Evolutionary conservation across 2,329 filamentous ascomycete genomes (phyloP), one percentile per base, ranked within the genome.

Genomic region (Xylariaceae sp.): DNA sequence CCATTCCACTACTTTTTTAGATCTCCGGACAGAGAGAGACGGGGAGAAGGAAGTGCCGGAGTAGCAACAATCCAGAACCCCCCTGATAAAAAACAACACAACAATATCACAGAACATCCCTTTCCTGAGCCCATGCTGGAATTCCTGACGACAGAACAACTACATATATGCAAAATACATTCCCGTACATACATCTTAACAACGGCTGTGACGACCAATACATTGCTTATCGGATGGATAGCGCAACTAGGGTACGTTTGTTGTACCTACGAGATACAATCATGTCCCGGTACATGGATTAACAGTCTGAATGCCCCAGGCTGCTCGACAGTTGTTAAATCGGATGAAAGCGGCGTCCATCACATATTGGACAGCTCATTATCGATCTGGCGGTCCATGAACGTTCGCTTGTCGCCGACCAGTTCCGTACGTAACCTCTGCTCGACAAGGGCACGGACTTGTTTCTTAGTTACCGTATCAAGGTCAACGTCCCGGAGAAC

Each of bases 381-480:
- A 73, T 99, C 94, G 72, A 99, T 97, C 75, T 92, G 88, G 63
- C 86, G 81, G 74, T 96, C 92, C 76, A 97, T 84, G 74, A 95
- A 97, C 15, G 85, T 85, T 69, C 88, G 85, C 70, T 90, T 86
- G 72, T 96, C 92, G 19, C 91, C 92, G 0, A 82, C 79, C 54
- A 97, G 79, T 70, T 96, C 91, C 4, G 88, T 92, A 75, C 96
- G 92, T 58, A 99, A 74, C 65, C 92, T 83, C 76, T 96, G 91
- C 75, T 99, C 94, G 12, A 96, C 91, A 42, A 97, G 80, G 3
- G 89, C 92, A 47, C 89, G 81, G 53, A 94, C 87, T 74, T 97
- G 92, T 76, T 99, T 99, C 84, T 97, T 99, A 6, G 94, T 99
- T 45, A 97, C 89, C n/a, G 82, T 92, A 70, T 99, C 94, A 40